A percentile compares a stretch with the other conserved stretches of the same genome.
Evolutionary conservation across 2,329 filamentous ascomycete species (phyloP).

Genomic region (Aspergillus terreus): DNA sequence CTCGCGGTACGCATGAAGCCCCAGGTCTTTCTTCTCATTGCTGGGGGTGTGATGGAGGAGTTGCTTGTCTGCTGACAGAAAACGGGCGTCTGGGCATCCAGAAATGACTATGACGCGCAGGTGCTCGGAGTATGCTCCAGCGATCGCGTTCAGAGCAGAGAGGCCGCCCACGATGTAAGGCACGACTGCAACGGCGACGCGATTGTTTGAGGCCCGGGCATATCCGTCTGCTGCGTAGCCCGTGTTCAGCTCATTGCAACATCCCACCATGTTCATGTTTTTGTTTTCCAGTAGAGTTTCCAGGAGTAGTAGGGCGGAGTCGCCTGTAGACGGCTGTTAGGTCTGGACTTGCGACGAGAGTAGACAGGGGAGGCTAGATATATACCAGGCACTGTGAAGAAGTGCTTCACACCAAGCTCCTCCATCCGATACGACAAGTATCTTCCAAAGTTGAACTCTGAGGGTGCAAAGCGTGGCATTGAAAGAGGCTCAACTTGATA

Average conservation of each 20-base stretch:
- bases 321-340: too few relatives aligned
- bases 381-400: too few relatives aligned
- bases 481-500: too few relatives aligned
- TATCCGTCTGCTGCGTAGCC: conserved; percentile 16
- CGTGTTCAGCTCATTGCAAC: conserved; percentile 14
- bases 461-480: too few relatives aligned
- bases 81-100: conserved; percentile 3
- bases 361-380: too few relatives aligned
- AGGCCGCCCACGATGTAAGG: conserved; percentile 13
- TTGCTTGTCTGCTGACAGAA: background rate
- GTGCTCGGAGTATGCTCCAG: conserved; percentile 10
- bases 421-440: too few relatives aligned
- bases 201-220: conserved; percentile 4
- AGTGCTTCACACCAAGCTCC: too few relatives aligned
- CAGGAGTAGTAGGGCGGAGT: too few relatives aligned
- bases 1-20: conserved; percentile 2
- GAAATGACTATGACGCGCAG: conserved; percentile 9
- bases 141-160: conserved; percentile 10
- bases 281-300: too few relatives aligned
- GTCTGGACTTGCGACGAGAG: too few relatives aligned
- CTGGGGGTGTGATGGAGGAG: conserved; percentile 7
- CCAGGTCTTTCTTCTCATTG: conserved; percentile 5
- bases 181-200: conserved; percentile 7
- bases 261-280: conserved; percentile 1
- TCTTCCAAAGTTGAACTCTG: too few relatives aligned